phyloP scores from a whole-genome alignment of 495 filamentous ascomycete species.

The Tuber umbilicatum region DNA sequence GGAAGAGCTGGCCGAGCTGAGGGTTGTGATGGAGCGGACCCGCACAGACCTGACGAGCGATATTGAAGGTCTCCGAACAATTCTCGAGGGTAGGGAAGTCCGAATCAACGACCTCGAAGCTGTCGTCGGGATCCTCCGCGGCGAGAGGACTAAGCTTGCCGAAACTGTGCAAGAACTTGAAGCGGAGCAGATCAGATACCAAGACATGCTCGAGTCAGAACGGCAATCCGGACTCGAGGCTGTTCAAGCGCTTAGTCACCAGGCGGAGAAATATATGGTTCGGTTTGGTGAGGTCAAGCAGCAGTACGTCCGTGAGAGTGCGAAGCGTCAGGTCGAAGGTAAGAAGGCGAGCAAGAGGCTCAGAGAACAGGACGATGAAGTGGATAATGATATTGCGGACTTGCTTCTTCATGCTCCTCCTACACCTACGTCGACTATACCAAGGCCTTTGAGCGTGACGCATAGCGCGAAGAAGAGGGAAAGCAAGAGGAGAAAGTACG shows the following conservation, averaged over 20 bases:
- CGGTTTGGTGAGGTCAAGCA: conserved; percentile 37
- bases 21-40: neutral
- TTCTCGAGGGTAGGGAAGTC: conserved; percentile 18
- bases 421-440: conserved; percentile 25
- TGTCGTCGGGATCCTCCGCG: conserved; percentile 9
- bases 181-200: conserved; percentile 8
- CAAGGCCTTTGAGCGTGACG: conserved; percentile 12
- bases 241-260: conserved; percentile 18
- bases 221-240: conserved; percentile 26
- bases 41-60: conserved; percentile 8
- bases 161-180: conserved; percentile 16
- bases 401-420: conserved; percentile 17
- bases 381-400: neutral
- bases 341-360: conserved; percentile 22
- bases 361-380: conserved; percentile 30
- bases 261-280: conserved; percentile 21
- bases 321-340: conserved; percentile 20
- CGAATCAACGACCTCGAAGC: conserved; percentile 21
- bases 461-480: conserved; percentile 14
- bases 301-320: conserved; percentile 18
- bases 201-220: conserved; percentile 25
- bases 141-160: conserved; percentile 23
- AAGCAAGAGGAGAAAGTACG: conserved; percentile 29
- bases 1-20: conserved; percentile 15
- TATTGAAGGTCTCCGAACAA: conserved; percentile 12